Base-by-base conservation (phyloP, 83 land plant species). In the Diphasiastrum complanatum region DNA sequence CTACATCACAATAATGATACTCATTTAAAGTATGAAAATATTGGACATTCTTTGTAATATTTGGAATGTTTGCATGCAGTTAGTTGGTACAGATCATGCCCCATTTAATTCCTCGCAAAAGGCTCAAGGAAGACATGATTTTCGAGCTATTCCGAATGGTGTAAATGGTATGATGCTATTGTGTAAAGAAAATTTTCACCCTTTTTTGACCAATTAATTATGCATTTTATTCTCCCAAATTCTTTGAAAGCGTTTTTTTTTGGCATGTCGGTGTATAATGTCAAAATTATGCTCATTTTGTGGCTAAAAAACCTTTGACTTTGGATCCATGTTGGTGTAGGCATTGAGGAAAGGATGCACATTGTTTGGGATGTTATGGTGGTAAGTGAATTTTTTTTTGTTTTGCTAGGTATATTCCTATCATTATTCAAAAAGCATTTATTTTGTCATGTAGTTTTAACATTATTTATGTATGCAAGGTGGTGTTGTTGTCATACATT, bases 311-410 rank as follows among this genome's bases (percentile, higher is more conserved):
- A 33, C 28, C 26, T 53, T 46, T 22, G 10, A 62, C 20, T n/a
- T 30, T 45, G 38, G 27, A n/a, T 29, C 47, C 40, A 51, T 24
- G 16, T 5, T 60, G 18, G 10, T 48, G 22, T 64, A 91, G 98
- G 98, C 45, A 73, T 92, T 50, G 98, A 88, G 67, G 98, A 92
- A 79, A 85, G 98, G 50, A 92, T 92, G 98, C 96, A 85, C 67
- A 37, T 92, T 48, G 78, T 92, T 35, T 92, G 98, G 98, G 84
- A 88, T 56, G 51, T 77, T 20, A 85, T 92, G 98, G 98, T 92
- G 98, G 98, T 92, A 83, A 71, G 84, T 14, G 53, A 22, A 33
- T 36, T 5, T 47, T 27, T 26, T 29, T 26, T 41, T 25, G 18
- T 23, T 3, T 23, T 16, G 23, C 6, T 33, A 14, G 32, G 45